These are phyloP conservation scores for Diaporthe vaccinii DNA, from an alignment of 2,329 filamentous ascomycete species.

Conservation along the genomic window DNA sequence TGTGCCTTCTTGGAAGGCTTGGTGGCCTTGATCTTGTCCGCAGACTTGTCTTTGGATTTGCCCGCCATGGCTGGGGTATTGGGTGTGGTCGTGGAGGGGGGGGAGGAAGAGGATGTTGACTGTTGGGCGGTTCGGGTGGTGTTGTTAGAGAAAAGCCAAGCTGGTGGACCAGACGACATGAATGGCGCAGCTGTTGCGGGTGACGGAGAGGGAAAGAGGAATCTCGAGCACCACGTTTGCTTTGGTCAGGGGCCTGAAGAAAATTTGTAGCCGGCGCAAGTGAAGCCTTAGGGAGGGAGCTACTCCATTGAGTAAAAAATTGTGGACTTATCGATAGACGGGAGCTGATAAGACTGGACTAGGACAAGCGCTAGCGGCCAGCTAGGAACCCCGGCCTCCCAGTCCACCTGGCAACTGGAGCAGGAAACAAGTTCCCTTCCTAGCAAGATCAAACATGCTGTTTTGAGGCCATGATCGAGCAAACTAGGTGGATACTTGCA, in stretches of 20 bases:
- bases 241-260: not conserved
- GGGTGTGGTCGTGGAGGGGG: not conserved
- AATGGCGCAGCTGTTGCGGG: not conserved
- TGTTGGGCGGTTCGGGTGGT: not conserved
- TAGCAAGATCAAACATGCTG: not conserved
- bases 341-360: conserved; percentile 7
- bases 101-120: conserved; percentile 11
- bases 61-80: conserved; percentile 42
- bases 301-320: not conserved
- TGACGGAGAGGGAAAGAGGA: not conserved
- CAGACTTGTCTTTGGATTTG: conserved; percentile 43
- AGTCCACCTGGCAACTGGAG: not conserved
- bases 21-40: conserved; percentile 37
- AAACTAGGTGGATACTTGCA: no score
- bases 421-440: not conserved
- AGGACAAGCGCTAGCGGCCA: not conserved
- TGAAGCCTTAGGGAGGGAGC: conserved; percentile 5
- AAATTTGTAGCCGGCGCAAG: conserved; percentile 16
- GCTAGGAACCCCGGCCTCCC: not conserved
- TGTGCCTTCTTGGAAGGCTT: conserved; percentile 33
- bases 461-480: not conserved
- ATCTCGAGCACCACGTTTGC: conserved; percentile 31
- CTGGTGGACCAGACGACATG: conserved; percentile 42
- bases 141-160: conserved; percentile 44
- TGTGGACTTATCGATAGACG: conserved; percentile 22